These are phyloP conservation scores for Diphasiastrum complanatum DNA, from an alignment of 83 land plant species.

Conservation along the genomic window DNA sequence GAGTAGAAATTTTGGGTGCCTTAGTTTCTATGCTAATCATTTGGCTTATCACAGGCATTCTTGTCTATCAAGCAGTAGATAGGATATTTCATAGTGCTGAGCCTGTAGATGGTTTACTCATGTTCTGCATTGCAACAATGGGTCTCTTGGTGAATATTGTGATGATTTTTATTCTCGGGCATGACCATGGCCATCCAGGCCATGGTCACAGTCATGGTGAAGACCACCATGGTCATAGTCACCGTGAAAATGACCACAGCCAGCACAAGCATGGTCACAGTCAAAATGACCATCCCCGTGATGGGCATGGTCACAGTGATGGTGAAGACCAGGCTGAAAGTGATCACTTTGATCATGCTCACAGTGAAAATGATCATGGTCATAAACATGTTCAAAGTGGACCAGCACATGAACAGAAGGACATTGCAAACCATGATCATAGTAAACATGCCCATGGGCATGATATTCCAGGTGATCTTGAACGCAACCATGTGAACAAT, in stretches of 20 bases:
- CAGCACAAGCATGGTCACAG: conserved; percentile 3
- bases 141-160: conserved; percentile 71
- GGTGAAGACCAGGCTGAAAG: too few relatives aligned
- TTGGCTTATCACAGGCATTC: conserved; percentile 83
- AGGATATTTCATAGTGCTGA: conserved; percentile 44
- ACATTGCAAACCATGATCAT: too few relatives aligned
- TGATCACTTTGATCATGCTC: neutral
- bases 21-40: conserved; percentile 81
- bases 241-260: conserved; percentile 27
- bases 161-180: conserved; percentile 86
- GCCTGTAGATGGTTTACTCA: conserved; percentile 66
- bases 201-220: too few relatives aligned
- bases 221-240: conserved; percentile 39
- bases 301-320: too few relatives aligned
- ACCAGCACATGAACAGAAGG: too few relatives aligned
- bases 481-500: too few relatives aligned
- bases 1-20: conserved; percentile 67
- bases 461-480: too few relatives aligned
- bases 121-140: conserved; percentile 71
- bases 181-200: conserved; percentile 35
- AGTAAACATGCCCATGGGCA: too few relatives aligned
- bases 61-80: conserved; percentile 71
- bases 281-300: too few relatives aligned
- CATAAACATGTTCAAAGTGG: too few relatives aligned
- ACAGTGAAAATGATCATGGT: neutral